Base-by-base conservation (phyloP, 495 filamentous ascomycete species). In the Aspergillus saccharolyticus region DNA sequence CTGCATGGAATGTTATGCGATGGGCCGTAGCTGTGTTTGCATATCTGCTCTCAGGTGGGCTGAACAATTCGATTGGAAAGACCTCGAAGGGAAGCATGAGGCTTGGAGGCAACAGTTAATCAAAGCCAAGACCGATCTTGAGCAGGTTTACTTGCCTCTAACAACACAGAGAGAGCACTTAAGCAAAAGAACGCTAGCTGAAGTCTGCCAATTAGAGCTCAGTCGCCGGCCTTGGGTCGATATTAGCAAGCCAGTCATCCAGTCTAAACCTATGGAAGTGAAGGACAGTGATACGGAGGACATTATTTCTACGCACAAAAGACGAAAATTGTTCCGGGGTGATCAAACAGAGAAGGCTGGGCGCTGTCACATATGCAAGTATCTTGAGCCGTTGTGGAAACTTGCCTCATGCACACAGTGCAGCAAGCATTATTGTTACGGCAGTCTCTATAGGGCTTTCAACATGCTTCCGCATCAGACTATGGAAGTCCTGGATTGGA, bases 1-100 rank as follows among this genome's bases (percentile, higher is more conserved):
- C 14, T 98, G 94, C 67, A 90, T 98, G 85, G 93, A 98, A 44
- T 98, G 94, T 67, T 97, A 92, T 61, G 86, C 83, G 16, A 93
- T 96, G 84, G 94, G 94, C 33, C 85, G 94, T 49, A 95, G 90
- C 59, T 98, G 94, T 67, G 78, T 76, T 8, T 98, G 94, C 62
- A 79, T 94, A 33, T 94, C 91, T 6, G 85, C 83, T 10, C 80
- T 94, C 24, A 86, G 82, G 53, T 98, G 93, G 93, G 88, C 89
- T 22, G 91, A 98, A 65, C 94, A 98, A 68, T 96, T 91, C 74
- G 72, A 78, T 18, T 97, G 91, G 93, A 78, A 83, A 30, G 80
- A 89, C 6, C 77, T 97, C n/a, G 73, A 79, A 0, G 72, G 82
- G n/a, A 85, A 86, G 49, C 87, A 97, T 65, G 91, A 96, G 46